phyloP scores from a whole-genome alignment of 208 protist genomes.

The Phytomonas francai region DNA sequence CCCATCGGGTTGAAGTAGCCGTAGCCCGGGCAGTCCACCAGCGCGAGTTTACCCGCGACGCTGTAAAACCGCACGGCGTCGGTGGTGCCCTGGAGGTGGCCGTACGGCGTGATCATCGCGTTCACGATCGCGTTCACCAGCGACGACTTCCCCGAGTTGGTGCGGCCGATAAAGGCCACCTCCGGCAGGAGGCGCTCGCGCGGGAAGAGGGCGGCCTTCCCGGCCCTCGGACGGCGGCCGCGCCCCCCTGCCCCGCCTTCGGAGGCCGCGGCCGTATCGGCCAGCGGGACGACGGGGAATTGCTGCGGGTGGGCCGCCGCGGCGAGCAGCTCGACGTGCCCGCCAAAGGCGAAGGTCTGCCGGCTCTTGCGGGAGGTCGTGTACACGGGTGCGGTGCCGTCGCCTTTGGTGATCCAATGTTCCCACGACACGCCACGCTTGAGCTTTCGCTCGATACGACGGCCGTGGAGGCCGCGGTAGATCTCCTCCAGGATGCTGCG shows the following conservation, averaged over 20 bases:
- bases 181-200: conserved; percentile 47
- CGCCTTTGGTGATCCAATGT: conserved; percentile 88
- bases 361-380: conserved; percentile 71
- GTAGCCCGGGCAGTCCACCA: conserved; percentile 87
- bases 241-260: background rate
- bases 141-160: conserved; percentile 79
- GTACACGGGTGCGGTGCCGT: conserved; percentile 83
- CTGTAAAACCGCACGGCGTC: conserved; percentile 69
- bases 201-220: background rate
- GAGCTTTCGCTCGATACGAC: conserved; percentile 72
- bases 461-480: conserved; percentile 76
- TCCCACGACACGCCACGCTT: conserved; percentile 82
- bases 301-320: conserved; percentile 51
- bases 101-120: conserved; percentile 73
- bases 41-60: conserved; percentile 45
- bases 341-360: conserved; percentile 84
- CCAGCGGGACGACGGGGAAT: conserved; percentile 39
- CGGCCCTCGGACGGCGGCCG: background rate
- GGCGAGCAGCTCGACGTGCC: conserved; percentile 35
- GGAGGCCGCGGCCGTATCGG: conserved; percentile 2
- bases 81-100: conserved; percentile 79
- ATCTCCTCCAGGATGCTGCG: conserved; percentile 87
- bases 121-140: conserved; percentile 85
- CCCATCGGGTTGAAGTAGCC: conserved; percentile 73
- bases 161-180: conserved; percentile 83